Base-by-base conservation (phyloP, 1,284 basidiomycete genomes). In the Psilocybe mexicana region DNA sequence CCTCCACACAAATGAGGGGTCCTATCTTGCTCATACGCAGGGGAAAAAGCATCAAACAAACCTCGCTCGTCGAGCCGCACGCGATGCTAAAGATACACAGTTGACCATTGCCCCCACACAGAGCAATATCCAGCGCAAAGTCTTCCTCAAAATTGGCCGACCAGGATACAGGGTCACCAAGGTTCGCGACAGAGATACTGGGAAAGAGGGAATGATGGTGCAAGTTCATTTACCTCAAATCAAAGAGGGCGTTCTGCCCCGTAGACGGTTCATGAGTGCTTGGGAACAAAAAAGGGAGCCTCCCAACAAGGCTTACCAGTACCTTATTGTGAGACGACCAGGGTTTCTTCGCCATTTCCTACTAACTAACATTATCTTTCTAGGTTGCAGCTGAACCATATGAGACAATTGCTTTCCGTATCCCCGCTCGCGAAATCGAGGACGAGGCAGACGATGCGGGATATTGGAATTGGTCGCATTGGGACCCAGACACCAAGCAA, bases 21-120 rank as follows among this genome's bases (percentile, higher is more conserved):
- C 95, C 23, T 99, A 99, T 74, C 90, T 99, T 48, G 96, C 97
- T 0, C 97, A 99, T 68, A 99, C 97, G 0, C 97, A 99, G 78
- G 97, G 97, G 30, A 99, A 99, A 79, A 99, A 99, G 74, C 97
- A 99, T 71, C 97, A 99, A 74, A 98, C 96, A 1, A 99, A 99
- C 71, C 86, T 99, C 36, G 97, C 96, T 3, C 86, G 97, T 46
- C 88, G 97, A 65, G 97, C 97, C 0, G 96, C 96, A 10, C 85
- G 90, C 57, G 97, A 99, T 79, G 92, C 94, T 53, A 96, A 98
- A 71, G 95, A 98, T 69, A 86, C 88, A 0, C 88, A 93, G 70
- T 76, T 96, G 62, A 90, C 92, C 80, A 88, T 94, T 57, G 88
- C 90, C 5, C 90, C 92, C 18, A 77, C 89, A 3, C 86, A 88